Evolutionary conservation across 2,329 filamentous ascomycete species (phyloP), one percentile per base, ranked within the genome.

Genomic region (Fusarium agapanthi): DNA sequence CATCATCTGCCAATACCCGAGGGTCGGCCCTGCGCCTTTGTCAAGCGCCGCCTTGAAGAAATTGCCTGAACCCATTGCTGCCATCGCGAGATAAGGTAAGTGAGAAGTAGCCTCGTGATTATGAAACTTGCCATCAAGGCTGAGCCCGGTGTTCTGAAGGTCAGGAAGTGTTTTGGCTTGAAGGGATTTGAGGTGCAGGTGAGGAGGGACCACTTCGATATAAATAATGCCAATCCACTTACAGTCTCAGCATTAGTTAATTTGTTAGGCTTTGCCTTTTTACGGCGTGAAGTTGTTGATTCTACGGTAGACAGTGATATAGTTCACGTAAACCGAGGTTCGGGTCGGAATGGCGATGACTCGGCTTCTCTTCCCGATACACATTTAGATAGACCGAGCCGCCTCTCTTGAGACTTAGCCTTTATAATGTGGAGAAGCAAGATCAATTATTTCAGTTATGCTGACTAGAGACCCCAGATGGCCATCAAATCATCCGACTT

Each of bases 1-100:
- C 10, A 55, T 66, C 62, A 68, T 66, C 14, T 68, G 62, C 65
- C 65, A 68, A 32, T 55, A 61, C 18, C 65, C 65, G 0, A 68
- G 53, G 30, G 62, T 67, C 15, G 62, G 20, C 22, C 54, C 37
- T 7, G 32, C 16, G 6, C 62, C 43, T 14, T 66, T 68, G n/a
- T 59, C 51, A 13, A 67, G 53, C 7, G 60, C 63, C 7, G 35
- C 43, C 30, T 64, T 66, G 50, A 66, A 45, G 13, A 32, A n/a
- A 26, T 66, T 66, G 7, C 63, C 50, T 3, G 59, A 48, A 34
- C 22, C 18, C 50, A 66, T 66, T 13, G 32, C 5, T 34, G 50
- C 38, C 63, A 66, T 64, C 15, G n/a, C 1, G 28, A 41, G 5
- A 10, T 28, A 3, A 22, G 3, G 0, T n/a, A 18, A 15, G 2